Base-by-base conservation (phyloP, 2,329 filamentous ascomycete genomes). In the Colletotrichum caudatum region DNA sequence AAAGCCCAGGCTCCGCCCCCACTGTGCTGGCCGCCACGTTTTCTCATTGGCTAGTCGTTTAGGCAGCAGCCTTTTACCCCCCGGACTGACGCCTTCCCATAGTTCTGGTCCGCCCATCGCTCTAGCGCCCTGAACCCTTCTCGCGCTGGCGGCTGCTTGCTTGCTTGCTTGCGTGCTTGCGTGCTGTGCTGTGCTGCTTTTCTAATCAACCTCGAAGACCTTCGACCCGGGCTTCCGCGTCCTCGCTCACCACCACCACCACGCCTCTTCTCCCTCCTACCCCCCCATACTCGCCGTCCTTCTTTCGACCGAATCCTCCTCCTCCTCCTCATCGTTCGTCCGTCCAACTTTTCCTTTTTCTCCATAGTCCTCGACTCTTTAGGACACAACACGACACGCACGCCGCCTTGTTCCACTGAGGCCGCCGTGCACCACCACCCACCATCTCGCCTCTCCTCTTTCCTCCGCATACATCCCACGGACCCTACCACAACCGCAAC, bases 31-130 rank as follows among this genome's bases (percentile, higher is more conserved):
- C 62, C 53, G 59, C 64, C 50, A 76, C 77, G 76, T 50, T 12
- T 16, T 73, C 62, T 61, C 54, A 73, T 79, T 75, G 73, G 65
- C 63, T 63, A 23, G 54, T 44, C 33, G 58, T 59, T 78, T 73
- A 80, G 79, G 79, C 79, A 80, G 78, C 79, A 81, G 79, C 76
- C 75, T 74, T 35, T 63, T 57, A 64, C 74, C 74, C 67, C 75
- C 39, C 39, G 39, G 39, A 14, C 71, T 74, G 78, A 76, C 76
- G 59, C 59, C 59, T 46, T 46, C 73, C 64, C 69, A 53, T 48
- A 51, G 60, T 63, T 63, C 35, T 63, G 60, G 44, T 68, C 62
- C 57, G 65, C 64, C 68, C 69, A 58, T 46, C 46, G 44, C 64
- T 66, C 48, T 48, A 63, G 44, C 60, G 60, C 37, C 60, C 23